Conservation (phyloP, 73 alveolate genomes). For the Effrenium voratum region DNA sequence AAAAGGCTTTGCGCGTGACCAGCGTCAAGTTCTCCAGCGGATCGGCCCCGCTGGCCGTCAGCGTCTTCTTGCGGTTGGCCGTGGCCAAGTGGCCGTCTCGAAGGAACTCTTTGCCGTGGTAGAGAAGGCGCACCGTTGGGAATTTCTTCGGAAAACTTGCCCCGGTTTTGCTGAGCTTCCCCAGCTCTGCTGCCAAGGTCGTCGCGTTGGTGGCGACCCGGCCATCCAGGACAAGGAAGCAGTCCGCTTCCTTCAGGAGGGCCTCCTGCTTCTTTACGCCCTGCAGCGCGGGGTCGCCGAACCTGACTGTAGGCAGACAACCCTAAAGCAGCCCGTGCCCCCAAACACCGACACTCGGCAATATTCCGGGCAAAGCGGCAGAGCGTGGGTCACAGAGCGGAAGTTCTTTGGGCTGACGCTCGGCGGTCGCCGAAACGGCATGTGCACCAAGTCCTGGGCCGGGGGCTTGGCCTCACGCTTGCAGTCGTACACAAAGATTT, state of each 20-base stretch:
- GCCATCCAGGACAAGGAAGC: not conserved
- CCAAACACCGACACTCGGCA: not conserved
- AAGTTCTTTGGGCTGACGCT: not conserved
- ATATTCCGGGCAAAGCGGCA: not conserved
- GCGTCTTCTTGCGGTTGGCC: not conserved
- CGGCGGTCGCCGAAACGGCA: not conserved
- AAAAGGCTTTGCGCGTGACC: too few relatives aligned
- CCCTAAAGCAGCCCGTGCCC: not conserved
- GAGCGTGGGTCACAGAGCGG: not conserved
- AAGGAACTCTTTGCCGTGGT: not conserved
- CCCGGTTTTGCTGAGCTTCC: too few relatives aligned
- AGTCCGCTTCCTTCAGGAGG: not conserved
- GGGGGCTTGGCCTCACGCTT: not conserved
- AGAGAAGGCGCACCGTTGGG: not conserved
- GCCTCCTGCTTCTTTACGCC: not conserved
- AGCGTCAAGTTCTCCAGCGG: too few relatives aligned
- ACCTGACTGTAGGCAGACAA: not conserved
- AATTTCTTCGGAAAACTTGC: too few relatives aligned
- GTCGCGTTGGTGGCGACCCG: not conserved
- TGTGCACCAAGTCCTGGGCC: not conserved
- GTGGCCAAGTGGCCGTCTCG: constrained; percentile 10
- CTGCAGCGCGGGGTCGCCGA: not conserved
- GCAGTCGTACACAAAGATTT: not conserved
- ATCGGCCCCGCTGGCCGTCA: too few relatives aligned
- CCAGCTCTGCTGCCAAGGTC: not conserved